Base-by-base conservation (phyloP, 2,329 filamentous ascomycete genomes). In the Fusarium albidum region DNA sequence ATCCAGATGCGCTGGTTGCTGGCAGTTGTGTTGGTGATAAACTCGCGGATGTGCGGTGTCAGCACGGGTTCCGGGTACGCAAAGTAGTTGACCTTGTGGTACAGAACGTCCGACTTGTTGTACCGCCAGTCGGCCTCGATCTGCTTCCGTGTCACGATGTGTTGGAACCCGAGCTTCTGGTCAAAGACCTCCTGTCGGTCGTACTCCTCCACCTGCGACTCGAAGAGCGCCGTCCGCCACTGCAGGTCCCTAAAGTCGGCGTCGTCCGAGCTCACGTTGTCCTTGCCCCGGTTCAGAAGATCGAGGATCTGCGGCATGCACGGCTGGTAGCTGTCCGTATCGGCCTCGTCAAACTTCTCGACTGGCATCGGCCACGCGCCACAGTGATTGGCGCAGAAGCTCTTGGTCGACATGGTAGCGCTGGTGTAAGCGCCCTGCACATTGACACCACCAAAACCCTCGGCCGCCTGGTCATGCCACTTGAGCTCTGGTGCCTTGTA, bases 331-430 rank as follows among this genome's bases (percentile, higher is more conserved):
- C 76, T 68, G 43, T 77, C 70, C 25, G 75, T 68, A 11, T 71
- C 59, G 42, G 71, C 75, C 52, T 79, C 77, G 37, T 69, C 67
- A 32, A 79, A 78, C 57, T 75, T 76, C 51, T 79, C 76, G 7
- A 72, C 72, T 5, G 76, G 68, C 52, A 79, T 66, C 1, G 77
- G 76, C 2, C 68, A 72, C 28, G 76, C 63, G n/a, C 77, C 77
- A 41, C 77, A 79, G 32, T 78, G 65, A 17, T 73, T 76, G 15
- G 74, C 76, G 1, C 70, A 68, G 9, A 79, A 50, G 49, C 75
- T 78, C 61, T 79, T 79, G 29, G 77, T 68, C 0, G 77, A 79
- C 46, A 77, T 77, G 1, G 77, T 78, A 3, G 72, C 69, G 2
- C 74, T 68, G 2, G 77, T 78, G 46, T 73, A 72, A 7, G 70